Evolutionary conservation across 495 filamentous ascomycete species (phyloP).

Genomic region (Physcia stellaris): DNA sequence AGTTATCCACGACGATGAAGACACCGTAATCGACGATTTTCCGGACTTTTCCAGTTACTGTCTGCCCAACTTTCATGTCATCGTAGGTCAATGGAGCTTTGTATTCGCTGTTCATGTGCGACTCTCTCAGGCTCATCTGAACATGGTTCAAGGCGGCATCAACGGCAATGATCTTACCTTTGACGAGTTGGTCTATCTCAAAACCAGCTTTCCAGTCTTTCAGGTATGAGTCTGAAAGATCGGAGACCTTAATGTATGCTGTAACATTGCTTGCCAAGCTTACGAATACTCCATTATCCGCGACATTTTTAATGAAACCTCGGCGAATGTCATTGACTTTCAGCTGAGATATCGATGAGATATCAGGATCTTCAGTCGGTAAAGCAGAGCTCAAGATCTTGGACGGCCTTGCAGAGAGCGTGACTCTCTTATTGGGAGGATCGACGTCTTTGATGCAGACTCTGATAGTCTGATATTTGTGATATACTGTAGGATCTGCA

Average conservation of each 20-base stretch:
- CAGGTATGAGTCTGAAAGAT: slow-evolving; percentile 78
- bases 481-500: slow-evolving; percentile 51
- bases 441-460: slow-evolving; percentile 75
- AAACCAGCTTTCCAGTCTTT: slow-evolving; percentile 94
- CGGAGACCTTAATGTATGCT: slow-evolving; percentile 67
- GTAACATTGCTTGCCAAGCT: slow-evolving; percentile 64
- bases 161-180: slow-evolving; percentile 62
- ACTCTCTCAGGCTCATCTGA: slow-evolving; percentile 77
- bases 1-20: slow-evolving; percentile 79
- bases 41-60: slow-evolving; percentile 75
- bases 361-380: slow-evolving; percentile 67
- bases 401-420: slow-evolving; percentile 73
- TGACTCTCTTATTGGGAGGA: slow-evolving; percentile 64
- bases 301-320: slow-evolving; percentile 77
- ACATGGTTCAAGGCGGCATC: slow-evolving; percentile 52
- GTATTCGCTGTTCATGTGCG: slow-evolving; percentile 67
- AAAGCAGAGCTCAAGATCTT: slow-evolving; percentile 77
- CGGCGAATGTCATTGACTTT: slow-evolving; percentile 68
- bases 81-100: slow-evolving; percentile 51
- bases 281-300: slow-evolving; percentile 78
- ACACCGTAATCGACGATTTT: slow-evolving; percentile 92
- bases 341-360: slow-evolving; percentile 52
- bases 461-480: slow-evolving; percentile 73
- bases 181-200: slow-evolving; percentile 75
- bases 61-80: slow-evolving; percentile 63